Conservation (phyloP, 192 early-diverging fungal species). For the Linnemannia elongata region DNA sequence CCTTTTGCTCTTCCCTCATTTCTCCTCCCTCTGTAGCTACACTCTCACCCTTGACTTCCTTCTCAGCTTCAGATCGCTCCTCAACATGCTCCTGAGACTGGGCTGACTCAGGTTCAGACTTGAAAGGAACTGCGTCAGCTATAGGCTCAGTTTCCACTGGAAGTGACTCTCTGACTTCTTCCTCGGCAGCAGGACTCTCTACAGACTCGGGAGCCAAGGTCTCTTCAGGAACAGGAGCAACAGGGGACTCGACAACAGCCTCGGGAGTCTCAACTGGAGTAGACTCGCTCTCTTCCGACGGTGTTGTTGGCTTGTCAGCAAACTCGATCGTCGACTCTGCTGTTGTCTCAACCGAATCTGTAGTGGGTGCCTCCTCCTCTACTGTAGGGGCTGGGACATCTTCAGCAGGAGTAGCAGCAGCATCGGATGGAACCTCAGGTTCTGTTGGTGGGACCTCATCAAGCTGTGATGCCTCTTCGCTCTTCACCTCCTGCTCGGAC, state of each 20-base stretch:
- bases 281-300: neutral
- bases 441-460: neutral
- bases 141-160: neutral
- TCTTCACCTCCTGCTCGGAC: neutral
- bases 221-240: neutral
- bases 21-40: neutral
- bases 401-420: neutral
- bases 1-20: neutral
- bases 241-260: neutral
- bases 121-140: too few relatives aligned
- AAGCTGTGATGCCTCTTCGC: neutral
- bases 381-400: neutral
- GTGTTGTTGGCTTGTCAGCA: slow-evolving; percentile 9
- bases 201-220: neutral
- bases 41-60: slow-evolving; percentile 1
- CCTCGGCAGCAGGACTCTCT: neutral
- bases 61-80: neutral
- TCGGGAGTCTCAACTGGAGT: neutral
- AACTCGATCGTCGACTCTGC: slow-evolving; percentile 25
- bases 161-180: neutral
- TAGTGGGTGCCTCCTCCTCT: neutral
- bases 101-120: neutral
- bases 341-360: neutral
- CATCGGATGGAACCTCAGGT: neutral
- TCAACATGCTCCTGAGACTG: neutral